Evolutionary conservation across 257 asterid genomes (phyloP), one percentile per base, ranked within the genome.

Genomic region (Capsicum baccatum): DNA sequence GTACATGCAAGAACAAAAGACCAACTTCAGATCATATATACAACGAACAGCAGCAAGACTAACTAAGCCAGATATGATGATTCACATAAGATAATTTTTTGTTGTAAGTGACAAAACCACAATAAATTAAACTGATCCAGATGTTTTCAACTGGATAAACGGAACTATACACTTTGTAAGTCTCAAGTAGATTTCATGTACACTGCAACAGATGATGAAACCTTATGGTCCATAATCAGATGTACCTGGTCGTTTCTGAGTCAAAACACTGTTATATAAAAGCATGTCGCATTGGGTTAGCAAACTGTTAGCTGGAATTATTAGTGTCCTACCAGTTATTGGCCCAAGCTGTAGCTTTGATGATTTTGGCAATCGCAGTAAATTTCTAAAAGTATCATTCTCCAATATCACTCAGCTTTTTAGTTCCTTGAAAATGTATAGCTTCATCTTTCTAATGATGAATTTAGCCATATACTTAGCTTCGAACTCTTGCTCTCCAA

Each of bases 221-320:
- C 60, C 80, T 74, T 74, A 50, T 35, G 60, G 60, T 74, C 80
- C 80, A 73, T 48, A 8, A 47, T 71, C 11, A 44, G n/a, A 71
- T 47, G 17, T 48, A 71, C 10, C 58, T n/a, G 58, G 58, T 71
- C 14, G 9, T 17, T 44, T 66, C 44, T 70, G 37, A 47, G 79
- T 47, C 17, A 15, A 70, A 70, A 47, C 80, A 47, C 33, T 26
- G 13, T 50, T 2, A 47, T n/a, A 9, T 71, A 26, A 71, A n/a
- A 48, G 42, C 33, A 33, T 66, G n/a, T 8, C 48, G 37, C 37
- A 73, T 11, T 6, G 48, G 44, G 17, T 47, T 21, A 73, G 80
- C 37, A 0, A 73, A 73, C 59, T 73, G 26, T 39, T 39, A 39
- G 42, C 5, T 39, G 42, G 42, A 39, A 2, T 39, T 4, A 39